Percentiles rank a stretch among this genome's conserved stretches.
phyloP scores from a whole-genome alignment of 345 rosid species.

The Brassica incana region DNA sequence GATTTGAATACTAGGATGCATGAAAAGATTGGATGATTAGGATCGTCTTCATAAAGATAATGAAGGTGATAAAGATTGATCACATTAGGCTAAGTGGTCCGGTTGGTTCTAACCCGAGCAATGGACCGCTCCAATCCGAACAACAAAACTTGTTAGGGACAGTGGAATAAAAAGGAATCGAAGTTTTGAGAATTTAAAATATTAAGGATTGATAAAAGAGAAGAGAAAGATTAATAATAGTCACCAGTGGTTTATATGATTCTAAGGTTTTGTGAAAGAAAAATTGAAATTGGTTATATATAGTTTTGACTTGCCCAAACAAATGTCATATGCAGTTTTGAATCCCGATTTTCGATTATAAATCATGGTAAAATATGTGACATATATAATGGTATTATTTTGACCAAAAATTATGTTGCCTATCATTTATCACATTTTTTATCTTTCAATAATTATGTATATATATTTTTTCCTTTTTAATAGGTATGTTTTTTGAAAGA shows the following conservation, averaged over 20 bases:
- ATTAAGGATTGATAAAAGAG: constrained; percentile 31
- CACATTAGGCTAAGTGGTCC: constrained; percentile 43
- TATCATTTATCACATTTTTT: constrained; percentile 2
- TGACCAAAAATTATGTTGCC: background rate
- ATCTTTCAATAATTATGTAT: background rate
- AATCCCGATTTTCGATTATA: constrained; percentile 21
- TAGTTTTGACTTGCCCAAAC: no score
- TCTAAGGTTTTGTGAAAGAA: constrained; percentile 23
- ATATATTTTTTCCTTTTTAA: background rate
- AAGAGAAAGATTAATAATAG: constrained; percentile 6
- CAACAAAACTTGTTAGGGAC: constrained; percentile 66
- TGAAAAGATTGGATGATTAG: constrained; percentile 34
- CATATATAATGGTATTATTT: constrained; percentile 14
- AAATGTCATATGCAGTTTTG: background rate
- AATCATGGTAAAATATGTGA: constrained; percentile 21
- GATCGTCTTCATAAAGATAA: constrained; percentile 39
- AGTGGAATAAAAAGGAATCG: constrained; percentile 80
- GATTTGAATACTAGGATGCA: constrained; percentile 37
- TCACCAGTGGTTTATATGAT: background rate
- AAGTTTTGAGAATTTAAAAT: constrained; percentile 69
- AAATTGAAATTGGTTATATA: background rate
- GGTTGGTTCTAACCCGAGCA: constrained; percentile 24
- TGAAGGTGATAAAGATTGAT: constrained; percentile 35
- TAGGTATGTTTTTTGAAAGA: no score
- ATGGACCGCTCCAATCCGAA: constrained; percentile 2